These are phyloP conservation scores for Triticum dicoccoides DNA, from an alignment of 176 grass and related monocot genomes.

Conservation along the genomic window DNA sequence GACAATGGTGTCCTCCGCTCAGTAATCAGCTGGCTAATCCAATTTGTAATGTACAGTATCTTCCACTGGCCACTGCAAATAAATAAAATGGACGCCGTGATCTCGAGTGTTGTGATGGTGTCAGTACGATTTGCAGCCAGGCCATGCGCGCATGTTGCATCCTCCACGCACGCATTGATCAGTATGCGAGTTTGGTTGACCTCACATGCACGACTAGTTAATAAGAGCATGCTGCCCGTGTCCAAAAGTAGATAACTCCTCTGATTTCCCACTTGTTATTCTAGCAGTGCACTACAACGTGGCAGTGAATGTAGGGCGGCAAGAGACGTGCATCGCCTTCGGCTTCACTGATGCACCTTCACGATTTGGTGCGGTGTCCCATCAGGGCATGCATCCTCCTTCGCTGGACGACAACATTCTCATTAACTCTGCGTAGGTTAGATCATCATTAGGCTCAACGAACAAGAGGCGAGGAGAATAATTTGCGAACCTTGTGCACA, in stretches of 20 bases:
- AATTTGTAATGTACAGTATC: neutral
- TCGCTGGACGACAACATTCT: neutral
- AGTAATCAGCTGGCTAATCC: neutral
- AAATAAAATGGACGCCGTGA: no score
- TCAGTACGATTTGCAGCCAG: no score
- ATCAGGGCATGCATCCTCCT: neutral
- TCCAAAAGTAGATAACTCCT: neutral
- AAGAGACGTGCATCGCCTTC: neutral
- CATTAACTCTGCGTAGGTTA: neutral
- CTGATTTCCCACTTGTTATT: neutral
- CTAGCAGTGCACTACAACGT: neutral
- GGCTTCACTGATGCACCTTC: no score
- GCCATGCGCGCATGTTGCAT: no score
- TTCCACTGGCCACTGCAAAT: neutral
- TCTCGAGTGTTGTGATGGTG: no score
- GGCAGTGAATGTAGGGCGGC: neutral
- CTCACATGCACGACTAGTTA: neutral
- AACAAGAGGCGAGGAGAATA: neutral
- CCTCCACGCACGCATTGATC: conserved; percentile 5
- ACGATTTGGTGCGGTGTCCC: neutral
- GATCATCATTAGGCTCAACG: neutral
- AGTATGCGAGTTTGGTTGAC: conserved; percentile 23
- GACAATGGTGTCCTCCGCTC: neutral
- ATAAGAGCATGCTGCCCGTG: neutral
- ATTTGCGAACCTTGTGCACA: no score